Base-by-base conservation (phyloP, 768 basidiomycete genomes). In the Termitomyces heimii region DNA sequence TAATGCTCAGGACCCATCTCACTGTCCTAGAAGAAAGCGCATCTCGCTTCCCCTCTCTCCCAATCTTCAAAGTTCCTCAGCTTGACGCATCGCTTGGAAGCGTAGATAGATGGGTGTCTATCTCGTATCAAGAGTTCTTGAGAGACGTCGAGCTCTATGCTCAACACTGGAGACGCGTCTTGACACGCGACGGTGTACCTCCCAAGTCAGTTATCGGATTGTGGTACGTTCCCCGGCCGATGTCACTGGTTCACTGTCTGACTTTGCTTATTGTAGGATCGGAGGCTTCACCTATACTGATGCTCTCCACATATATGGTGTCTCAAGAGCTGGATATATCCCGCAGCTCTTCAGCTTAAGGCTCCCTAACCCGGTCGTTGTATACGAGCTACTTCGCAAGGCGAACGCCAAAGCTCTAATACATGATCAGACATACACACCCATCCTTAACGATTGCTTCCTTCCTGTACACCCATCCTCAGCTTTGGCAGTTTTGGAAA, bases 331-430 rank as follows among this genome's bases (percentile, higher is more conserved):
- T n/a, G 84, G 86, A 3, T 88, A 82, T 65, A 68, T 85, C 58
- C 86, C 86, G 0, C 86, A 87, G 58, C 70, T 86, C 31, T 84
- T 88, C 68, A 83, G 80, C 62, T 71, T 83, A 55, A 79, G 82
- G 35, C 75, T 84, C 20, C 82, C 83, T 28, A 82, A 77, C 58
- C 77, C 82, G 35, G 78, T 76, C 22, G 81, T 87, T 43, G 75
- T 87, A 64, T 77, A 77, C 59, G 83, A 86, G 60, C 72, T 88
- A n/a, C 77, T 88, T 44, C 67, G 65, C 34, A 80, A 71, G 62
- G 80, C 82, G 40, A 65, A 74, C 40, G 83, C 85, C 55, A 76
- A 75, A 62, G 84, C 84, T 16, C 72, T 88, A 32, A 71, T 88
- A 44, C 77, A 77, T 65, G 82, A 86, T 52, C 62, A 73, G 39